Evolutionary conservation across 2,329 filamentous ascomycete genomes (phyloP).

Genomic region (Alternaria arbusti): DNA sequence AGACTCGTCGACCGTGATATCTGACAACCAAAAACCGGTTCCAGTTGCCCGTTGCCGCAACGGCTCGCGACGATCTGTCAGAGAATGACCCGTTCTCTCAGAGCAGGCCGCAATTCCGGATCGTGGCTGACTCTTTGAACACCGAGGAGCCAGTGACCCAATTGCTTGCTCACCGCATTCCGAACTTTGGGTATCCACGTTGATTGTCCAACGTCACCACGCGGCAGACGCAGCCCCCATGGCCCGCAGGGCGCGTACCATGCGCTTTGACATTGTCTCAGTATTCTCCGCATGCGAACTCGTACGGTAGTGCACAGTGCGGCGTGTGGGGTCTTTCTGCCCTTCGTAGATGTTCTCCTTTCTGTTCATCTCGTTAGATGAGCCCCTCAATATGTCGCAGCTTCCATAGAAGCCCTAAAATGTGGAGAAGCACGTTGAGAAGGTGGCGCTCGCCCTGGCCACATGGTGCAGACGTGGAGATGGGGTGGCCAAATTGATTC

Average conservation of each 20-base stretch:
- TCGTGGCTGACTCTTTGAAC: slow-evolving; percentile 14
- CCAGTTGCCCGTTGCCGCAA: slow-evolving; percentile 35
- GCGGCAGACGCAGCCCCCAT: slow-evolving; percentile 13
- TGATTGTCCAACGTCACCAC: slow-evolving; percentile 15
- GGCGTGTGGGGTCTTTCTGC: slow-evolving; percentile 34
- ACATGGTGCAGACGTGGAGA: slow-evolving; percentile 22
- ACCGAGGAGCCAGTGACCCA: slow-evolving; percentile 12
- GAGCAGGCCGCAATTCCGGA: slow-evolving; percentile 21
- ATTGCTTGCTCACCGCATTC: slow-evolving; percentile 12
- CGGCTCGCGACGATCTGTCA: slow-evolving; percentile 33
- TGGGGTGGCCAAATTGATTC: slow-evolving; percentile 18
- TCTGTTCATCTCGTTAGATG: slow-evolving; percentile 35
- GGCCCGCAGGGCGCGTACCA: slow-evolving; percentile 5
- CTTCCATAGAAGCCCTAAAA: slow-evolving; percentile 22
- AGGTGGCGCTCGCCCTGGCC: slow-evolving; percentile 15
- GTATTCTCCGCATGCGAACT: slow-evolving; percentile 21
- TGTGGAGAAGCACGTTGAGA: slow-evolving; percentile 40
- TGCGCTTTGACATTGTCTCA: slow-evolving; percentile 4
- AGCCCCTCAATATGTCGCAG: slow-evolving; percentile 16
- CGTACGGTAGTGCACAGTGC: not conserved
- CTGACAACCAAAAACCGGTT: slow-evolving; percentile 28
- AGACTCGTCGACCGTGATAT: slow-evolving; percentile 13
- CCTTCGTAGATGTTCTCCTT: slow-evolving; percentile 12
- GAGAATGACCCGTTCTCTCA: slow-evolving; percentile 11
- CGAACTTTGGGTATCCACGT: slow-evolving; percentile 13